Evolutionary conservation across 306 rosid genomes (phyloP), one percentile per base, ranked within the genome.

Genomic region (Carpinus viminea): DNA sequence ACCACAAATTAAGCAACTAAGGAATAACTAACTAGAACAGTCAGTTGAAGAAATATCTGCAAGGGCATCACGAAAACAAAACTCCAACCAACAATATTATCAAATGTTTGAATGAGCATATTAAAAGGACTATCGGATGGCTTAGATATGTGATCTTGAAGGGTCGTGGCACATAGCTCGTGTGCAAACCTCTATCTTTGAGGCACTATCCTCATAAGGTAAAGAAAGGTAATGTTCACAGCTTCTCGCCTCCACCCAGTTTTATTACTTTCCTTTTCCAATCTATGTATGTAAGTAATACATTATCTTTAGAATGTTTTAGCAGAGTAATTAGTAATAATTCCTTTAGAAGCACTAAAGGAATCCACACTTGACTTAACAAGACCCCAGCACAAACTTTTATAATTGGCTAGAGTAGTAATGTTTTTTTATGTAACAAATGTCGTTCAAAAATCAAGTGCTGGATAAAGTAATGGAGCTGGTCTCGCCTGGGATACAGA

Each of bases 1-100:
- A 74, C 59, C 70, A 71, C 43, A 79, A 78, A 50, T 20, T 66
- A 85, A 66, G 57, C 47, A 54, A 86, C 64, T 41, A 54, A 74
- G 50, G 21, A 73, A 51, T 68, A 16, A 48, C 26, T 24, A 53
- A 38, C 38, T 61, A 28, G 26, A 74, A 76, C 43, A 74, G 77
- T 50, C 50, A 45, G 70, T 73, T 36, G 70, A 74, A 16, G 61
- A 21, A 68, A 51, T 51, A 51, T 43, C 28, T n/a, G 66, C 28
- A 76, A 64, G 46, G 15, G 24, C 43, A 66, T 18, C 31, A 65
- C 43, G 13, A 78, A 55, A 2, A 51, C 4, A 16, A 72, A 28
- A 7, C 18, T n/a, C 4, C 20, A 72, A 12, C 12, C 47, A 56
- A 51, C 75, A 48, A 50, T 24, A 50, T n/a, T 51, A 24, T 72